Base-by-base conservation (phyloP, 768 basidiomycete species). In the Trametes sanguinea region DNA sequence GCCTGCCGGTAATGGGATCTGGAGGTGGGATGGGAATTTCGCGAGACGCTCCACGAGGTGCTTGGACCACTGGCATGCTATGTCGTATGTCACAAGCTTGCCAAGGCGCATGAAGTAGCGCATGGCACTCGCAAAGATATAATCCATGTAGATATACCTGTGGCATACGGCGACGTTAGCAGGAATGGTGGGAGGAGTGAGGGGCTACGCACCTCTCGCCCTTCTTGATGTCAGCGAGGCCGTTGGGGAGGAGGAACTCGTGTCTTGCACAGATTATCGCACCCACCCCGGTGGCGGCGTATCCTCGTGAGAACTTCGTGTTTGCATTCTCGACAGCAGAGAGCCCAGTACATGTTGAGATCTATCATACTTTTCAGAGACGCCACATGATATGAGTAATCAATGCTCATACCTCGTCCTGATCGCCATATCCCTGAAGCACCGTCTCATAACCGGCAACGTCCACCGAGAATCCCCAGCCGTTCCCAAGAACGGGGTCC, bases 61-160 rank as follows among this genome's bases (percentile, higher is more conserved):
- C 35, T 64, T 62, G 33, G 30, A 70, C 65, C 69, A 76, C 27
- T 73, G 72, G 51, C 73, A 74, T 1, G 65, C 67, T 22, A 71
- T 71, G 55, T 70, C 65, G 60, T 70, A 61, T 11, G 62, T 40
- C 5, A 69, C 46, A 10, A 55, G 11, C 17, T 47, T 37, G 16
- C 40, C 22, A n/a, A 40, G 0, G 32, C n/a, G 9, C 39, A 46
- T 62, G 6, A 55, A 47, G 11, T 53, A 44, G 5, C n/a, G n/a
- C n/a, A n/a, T n/a, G n/a, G n/a, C n/a, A n/a, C n/a, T n/a, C n/a
- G 32, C 44, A 22, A 69, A 32, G 29, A 73, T 50, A 42, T 64
- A 71, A 46, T 71, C 70, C 56, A 73, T 68, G 37, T 68, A 71
- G 29, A 53, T 52, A 48, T 68, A 69, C 39, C 58, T 60, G 46